phyloP scores from a whole-genome alignment of 345 rosid genomes.

The Crucihimalaya himalaica region DNA sequence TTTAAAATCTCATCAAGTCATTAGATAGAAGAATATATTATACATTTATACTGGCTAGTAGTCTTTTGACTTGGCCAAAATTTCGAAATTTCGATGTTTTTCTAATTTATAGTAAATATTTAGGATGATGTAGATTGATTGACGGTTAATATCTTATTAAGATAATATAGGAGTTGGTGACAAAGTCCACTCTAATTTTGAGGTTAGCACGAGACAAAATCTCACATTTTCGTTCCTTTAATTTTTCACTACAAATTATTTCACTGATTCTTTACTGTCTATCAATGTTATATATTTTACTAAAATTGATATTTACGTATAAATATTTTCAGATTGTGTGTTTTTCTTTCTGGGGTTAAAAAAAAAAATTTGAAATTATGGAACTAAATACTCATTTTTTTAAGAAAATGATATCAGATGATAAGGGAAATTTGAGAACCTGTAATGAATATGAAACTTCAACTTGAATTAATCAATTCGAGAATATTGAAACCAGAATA shows the following conservation, averaged over 20 bases:
- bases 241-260: not conserved
- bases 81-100: not conserved
- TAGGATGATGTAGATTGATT: slow-evolving; percentile 22
- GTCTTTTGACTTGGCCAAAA: slow-evolving; percentile 15
- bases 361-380: not conserved
- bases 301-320: not conserved
- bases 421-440: not conserved
- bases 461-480: slow-evolving; percentile 4
- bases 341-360: too few species aligned
- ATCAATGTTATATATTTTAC: not conserved
- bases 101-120: not conserved
- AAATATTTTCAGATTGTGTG: not conserved
- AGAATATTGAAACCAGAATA: not conserved
- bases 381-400: not conserved
- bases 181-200: slow-evolving; percentile 18
- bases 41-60: slow-evolving; percentile 11
- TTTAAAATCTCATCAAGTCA: not conserved
- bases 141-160: not conserved
- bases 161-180: slow-evolving; percentile 12
- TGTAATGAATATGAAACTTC: not conserved
- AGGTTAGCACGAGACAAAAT: not conserved
- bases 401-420: too few species aligned
- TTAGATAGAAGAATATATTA: not conserved
- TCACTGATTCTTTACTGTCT: not conserved
- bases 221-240: not conserved